Evolutionary conservation across 768 basidiomycete species (phyloP).

Genomic region (Mycena galericulata): DNA sequence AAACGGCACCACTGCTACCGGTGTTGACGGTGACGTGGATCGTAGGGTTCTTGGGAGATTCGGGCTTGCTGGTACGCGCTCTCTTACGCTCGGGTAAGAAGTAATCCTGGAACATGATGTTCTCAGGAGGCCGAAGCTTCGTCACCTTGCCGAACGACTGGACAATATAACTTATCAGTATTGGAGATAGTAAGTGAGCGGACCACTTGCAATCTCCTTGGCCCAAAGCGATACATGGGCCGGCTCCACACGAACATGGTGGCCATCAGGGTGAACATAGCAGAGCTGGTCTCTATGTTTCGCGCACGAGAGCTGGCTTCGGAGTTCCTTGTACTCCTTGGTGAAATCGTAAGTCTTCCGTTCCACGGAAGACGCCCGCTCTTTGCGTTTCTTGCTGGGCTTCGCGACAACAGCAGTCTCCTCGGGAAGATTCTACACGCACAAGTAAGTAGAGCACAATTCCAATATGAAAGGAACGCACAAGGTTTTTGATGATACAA

Average conservation of each 20-base stretch:
- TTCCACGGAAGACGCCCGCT: neutral
- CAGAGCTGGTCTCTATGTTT: slow-evolving; percentile 4
- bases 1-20: neutral
- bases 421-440: slow-evolving; percentile 5
- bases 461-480: neutral
- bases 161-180: neutral
- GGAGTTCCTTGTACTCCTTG: slow-evolving; percentile 4
- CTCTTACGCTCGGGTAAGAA: slow-evolving; percentile 4
- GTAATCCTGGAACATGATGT: slow-evolving; percentile 20
- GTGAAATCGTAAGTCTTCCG: slow-evolving; percentile 14
- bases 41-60: neutral
- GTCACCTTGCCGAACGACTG: neutral
- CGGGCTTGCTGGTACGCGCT: neutral
- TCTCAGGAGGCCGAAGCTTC: neutral
- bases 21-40: slow-evolving; percentile 24
- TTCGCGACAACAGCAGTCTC: neutral
- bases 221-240: slow-evolving; percentile 13
- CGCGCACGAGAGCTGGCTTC: slow-evolving; percentile 6
- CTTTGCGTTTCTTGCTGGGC: slow-evolving; percentile 17
- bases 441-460: neutral
- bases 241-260: slow-evolving; percentile 7
- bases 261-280: neutral
- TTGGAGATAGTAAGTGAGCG: neutral
- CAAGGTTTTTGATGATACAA: slow-evolving; percentile 18
- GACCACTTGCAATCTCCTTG: slow-evolving; percentile 20